phyloP scores from a whole-genome alignment of 495 filamentous ascomycete genomes.

The Schizothecium vesticola region DNA sequence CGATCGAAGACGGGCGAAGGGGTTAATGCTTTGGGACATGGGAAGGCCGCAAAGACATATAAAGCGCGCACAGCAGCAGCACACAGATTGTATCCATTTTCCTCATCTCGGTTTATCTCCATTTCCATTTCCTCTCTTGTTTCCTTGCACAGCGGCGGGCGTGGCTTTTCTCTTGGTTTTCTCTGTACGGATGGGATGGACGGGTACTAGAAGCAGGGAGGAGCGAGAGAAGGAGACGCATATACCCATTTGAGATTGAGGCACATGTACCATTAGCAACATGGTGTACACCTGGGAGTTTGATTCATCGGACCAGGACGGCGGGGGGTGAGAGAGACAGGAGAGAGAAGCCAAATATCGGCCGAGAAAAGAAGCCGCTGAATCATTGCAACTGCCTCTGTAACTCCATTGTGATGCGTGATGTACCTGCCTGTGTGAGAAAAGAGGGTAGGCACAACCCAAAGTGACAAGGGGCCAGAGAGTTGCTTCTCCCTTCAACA shows the following conservation, averaged over 20 bases:
- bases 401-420: not conserved
- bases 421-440: not conserved
- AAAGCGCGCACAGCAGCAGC: not conserved
- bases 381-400: not conserved
- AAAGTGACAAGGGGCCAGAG: too few relatives aligned
- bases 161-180: not conserved
- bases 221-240: not conserved
- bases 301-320: not conserved
- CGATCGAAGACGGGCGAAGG: not conserved
- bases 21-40: not conserved
- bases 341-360: not conserved
- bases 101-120: not conserved
- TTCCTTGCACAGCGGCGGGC: not conserved
- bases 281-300: not conserved
- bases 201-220: not conserved
- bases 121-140: not conserved
- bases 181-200: not conserved
- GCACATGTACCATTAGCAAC: not conserved
- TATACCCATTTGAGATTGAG: not conserved
- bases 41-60: not conserved
- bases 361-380: not conserved
- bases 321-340: not conserved
- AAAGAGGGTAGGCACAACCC: too few relatives aligned
- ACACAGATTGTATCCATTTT: slow-evolving; percentile 5
- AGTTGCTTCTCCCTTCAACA: not conserved